Base-by-base conservation (phyloP, 2,329 filamentous ascomycete genomes). In the Talaromyces sp. region DNA sequence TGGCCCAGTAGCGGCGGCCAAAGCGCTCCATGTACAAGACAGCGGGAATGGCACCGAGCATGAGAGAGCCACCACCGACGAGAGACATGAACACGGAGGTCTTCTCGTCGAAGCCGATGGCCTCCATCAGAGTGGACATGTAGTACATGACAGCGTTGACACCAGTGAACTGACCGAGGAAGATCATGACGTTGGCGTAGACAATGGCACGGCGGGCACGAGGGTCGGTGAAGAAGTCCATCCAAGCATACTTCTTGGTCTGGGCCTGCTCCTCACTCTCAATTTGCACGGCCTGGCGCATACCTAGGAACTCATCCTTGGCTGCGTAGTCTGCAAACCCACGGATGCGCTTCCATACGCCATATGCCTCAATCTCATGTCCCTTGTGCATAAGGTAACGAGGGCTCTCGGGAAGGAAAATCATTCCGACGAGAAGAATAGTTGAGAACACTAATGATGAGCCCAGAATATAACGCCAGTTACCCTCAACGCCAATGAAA, bases 391-490 rank as follows among this genome's bases (percentile, higher is more conserved):
- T 85, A 20, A 89, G 77, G 71, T 79, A 89, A 29, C 87, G 82
- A 0, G 87, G 87, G 3, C 78, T 82, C 66, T 90, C 87, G 0
- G 87, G 87, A 65, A 90, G 82, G 75, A 87, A 89, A 1, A 89
- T 74, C 80, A 90, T 89, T 47, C 87, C 86, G 33, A 77, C 51
- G 19, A 80, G 70, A 77, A 85, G 82, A 62, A 83, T 82, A 29
- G 82, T 85, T 0, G 85, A 88, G 72, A 90, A 90, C 37, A 90
- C 67, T 1, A 90, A 79, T 0, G 87, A 90, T 1, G 85, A 88
- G 4, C 87, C 87, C 1, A 90, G 82, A 55, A 90, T 90, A 67
- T 84, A 89, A 33, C 87, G 80, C 87, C 87, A 90, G 74, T 86
- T 86, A 14, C 87, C 87, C 0, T 75, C 72, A 2, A 90, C 85